Evolutionary conservation across 331 rosid species (phyloP).

Genomic region (Saraca asoca): DNA sequence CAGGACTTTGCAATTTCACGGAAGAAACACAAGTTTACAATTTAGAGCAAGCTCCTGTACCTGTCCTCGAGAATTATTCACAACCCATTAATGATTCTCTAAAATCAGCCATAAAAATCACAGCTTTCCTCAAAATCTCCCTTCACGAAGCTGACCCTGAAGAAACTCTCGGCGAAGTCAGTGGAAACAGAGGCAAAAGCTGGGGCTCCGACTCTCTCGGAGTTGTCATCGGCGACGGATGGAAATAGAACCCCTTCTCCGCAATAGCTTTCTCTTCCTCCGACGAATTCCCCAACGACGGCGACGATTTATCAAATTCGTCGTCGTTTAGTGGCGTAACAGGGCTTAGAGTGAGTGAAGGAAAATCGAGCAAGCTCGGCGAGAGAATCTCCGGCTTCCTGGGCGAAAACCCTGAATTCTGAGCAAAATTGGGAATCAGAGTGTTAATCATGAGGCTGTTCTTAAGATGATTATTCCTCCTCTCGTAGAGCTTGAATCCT

Average conservation of each 20-base stretch:
- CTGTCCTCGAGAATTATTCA: slow-evolving; percentile 43
- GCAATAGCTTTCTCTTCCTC: slow-evolving; percentile 95
- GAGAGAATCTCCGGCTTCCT: slow-evolving; percentile 77
- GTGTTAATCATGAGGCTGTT: slow-evolving; percentile 84
- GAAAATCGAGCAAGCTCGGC: slow-evolving; percentile 80
- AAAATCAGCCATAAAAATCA: slow-evolving; percentile 37
- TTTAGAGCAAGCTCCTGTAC: slow-evolving; percentile 50
- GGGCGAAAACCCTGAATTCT: slow-evolving; percentile 66
- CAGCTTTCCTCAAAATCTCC: slow-evolving; percentile 15
- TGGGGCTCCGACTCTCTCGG: slow-evolving; percentile 71
- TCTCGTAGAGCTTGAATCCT: slow-evolving; percentile 88
- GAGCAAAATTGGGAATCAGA: slow-evolving; percentile 67
- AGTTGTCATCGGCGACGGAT: slow-evolving; percentile 71
- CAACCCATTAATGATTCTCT: slow-evolving; percentile 36
- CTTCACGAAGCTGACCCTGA: slow-evolving; percentile 68
- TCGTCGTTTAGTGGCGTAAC: slow-evolving; percentile 81
- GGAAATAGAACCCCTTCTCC: slow-evolving; percentile 85
- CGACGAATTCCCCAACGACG: slow-evolving; percentile 72
- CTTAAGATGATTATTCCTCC: slow-evolving; percentile 66
- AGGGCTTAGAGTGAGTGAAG: slow-evolving; percentile 85
- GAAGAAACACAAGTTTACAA: slow-evolving; percentile 60
- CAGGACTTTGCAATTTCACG: slow-evolving; percentile 38
- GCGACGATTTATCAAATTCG: slow-evolving; percentile 73
- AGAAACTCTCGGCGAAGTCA: slow-evolving; percentile 71
- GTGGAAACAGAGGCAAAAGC: slow-evolving; percentile 82